A percentile compares a stretch with the other conserved stretches of the same genome.
phyloP scores from a whole-genome alignment of 768 basidiomycete genomes.

The Tulasnella sp. region DNA sequence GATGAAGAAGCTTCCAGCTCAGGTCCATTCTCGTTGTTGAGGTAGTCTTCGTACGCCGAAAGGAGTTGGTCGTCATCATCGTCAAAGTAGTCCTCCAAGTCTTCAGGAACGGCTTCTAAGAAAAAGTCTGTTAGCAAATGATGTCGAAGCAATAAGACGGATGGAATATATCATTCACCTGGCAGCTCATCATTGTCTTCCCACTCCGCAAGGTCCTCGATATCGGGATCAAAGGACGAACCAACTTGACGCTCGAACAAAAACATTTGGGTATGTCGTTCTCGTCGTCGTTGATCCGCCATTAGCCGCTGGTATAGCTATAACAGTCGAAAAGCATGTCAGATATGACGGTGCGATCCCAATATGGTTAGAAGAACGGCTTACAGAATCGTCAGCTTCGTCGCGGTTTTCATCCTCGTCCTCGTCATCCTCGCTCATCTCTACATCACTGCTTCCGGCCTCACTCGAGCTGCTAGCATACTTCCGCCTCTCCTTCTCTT shows the following conservation, averaged over 20 bases:
- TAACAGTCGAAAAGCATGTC: neutral
- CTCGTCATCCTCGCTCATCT: conserved; percentile 1
- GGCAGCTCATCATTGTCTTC: neutral
- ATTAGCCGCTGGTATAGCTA: conserved; percentile 7
- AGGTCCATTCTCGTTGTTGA: neutral
- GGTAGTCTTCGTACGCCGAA: conserved; percentile 1
- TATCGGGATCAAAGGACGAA: conserved; percentile 14
- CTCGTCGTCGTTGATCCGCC: conserved; percentile 3
- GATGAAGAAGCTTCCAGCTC: neutral
- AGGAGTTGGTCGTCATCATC: conserved; percentile 4
- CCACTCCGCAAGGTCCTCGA: conserved; percentile 11
- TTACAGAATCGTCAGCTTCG: conserved; percentile 6
- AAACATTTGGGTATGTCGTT: neutral
- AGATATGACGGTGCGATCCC: neutral
- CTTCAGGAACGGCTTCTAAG: neutral
- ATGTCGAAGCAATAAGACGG: neutral
- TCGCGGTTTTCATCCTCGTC: conserved; percentile 9
- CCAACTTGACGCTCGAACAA: conserved; percentile 8
- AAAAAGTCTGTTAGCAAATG: neutral
- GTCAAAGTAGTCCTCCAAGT: neutral
- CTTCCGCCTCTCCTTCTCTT: neutral
- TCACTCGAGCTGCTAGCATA: neutral
- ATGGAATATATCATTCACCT: neutral
- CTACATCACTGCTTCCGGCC: conserved; percentile 5
- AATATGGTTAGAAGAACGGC: neutral